Evolutionary conservation across 352 stramenopile species (phyloP), one percentile per base, ranked within the genome.

Genomic region (Phytophthora syringae): DNA sequence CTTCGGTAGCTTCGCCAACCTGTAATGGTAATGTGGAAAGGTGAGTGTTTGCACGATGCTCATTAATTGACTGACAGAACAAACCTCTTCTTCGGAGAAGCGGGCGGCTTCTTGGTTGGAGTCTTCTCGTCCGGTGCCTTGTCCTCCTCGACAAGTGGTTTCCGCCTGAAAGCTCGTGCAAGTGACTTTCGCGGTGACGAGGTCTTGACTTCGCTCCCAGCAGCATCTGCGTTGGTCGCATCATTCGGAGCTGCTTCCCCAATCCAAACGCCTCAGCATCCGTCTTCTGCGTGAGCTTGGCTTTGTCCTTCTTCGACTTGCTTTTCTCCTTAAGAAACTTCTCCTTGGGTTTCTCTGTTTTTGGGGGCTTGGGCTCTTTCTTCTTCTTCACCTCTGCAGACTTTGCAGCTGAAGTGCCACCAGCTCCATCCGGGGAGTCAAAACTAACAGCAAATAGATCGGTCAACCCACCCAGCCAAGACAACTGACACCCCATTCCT

Each of bases 1-100:
- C 32, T 75, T 75, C 3, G 67, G 52, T 16, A 71, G 48, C 61
- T 75, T 75, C 62, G 48, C 68, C 30, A 67, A 20, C 9, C 67
- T 75, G 47, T 21, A 64, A 22, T n/a, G 4, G 18, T 12, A 6
- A 13, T n/a, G 7, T 7, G 10, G 18, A 45, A 25, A 32, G 27
- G 7, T 25, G 11, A 27, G 16, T 24, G n/a, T 25, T 16, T 12
- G 6, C 13, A 9, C n/a, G 6, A 2, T 44, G 5, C 5, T 24
- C 18, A 22, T 40, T 11, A 40, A 6, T 40, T 13, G 15, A 40
- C 15, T 15, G 37, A n/a, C n/a, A n/a, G 15, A 12, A 44, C 7
- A 22, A 24, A 65, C 65, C 15, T 69, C 53, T 74, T 74, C 43
- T 59, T 74, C 12, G 60, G 36, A n/a, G 60, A 71, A 43, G 52